Base-by-base conservation (phyloP, 768 basidiomycete genomes). In the Neoboletus brunneissimus region DNA sequence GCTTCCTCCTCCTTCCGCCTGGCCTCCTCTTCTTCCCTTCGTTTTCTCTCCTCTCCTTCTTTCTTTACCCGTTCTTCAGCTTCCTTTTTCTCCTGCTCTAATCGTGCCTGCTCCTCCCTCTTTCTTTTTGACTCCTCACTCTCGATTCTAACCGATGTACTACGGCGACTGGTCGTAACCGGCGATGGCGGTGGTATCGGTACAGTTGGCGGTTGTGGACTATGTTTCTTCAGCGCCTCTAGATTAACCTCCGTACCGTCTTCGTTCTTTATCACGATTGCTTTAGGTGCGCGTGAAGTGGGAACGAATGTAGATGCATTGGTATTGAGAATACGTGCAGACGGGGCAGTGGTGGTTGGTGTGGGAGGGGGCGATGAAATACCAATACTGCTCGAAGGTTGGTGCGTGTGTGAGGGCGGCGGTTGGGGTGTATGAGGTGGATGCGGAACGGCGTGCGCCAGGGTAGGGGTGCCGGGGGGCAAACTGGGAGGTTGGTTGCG, bases 261-360 rank as follows among this genome's bases (percentile, higher is more conserved):
- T 41, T 79, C 73, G 53, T 74, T 81, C 72, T 88, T 89, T 56
- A 90, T 76, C 32, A 82, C 80, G 40, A 83, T 75, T 64, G 78
- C 80, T 53, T 69, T 61, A 38, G 76, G 69, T 15, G 71, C 55
- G 12, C 77, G 73, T 12, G 72, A 62, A 31, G 62, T 70, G 8
- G 90, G 89, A 18, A 90, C 83, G 67, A 91, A 92, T 3, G 86
- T 66, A 54, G 72, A 79, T 4, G 89, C 88, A 64, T 77, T 78
- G 4, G 82, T 81, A 64, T 85, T 89, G 48, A 91, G 77, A 13
- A 81, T 51, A 60, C 70, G 78, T 29, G 57, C 60, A 20, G 73
- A 62, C 22, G 78, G 76, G 48, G 69, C 72, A 23, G 75, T 72
- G 9, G 79, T 67, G 2, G 84, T 75, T 1, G 86, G 89, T 6